These are phyloP conservation scores for Psidium guajava DNA, from an alignment of 345 rosid genomes.

Conservation along the genomic window DNA sequence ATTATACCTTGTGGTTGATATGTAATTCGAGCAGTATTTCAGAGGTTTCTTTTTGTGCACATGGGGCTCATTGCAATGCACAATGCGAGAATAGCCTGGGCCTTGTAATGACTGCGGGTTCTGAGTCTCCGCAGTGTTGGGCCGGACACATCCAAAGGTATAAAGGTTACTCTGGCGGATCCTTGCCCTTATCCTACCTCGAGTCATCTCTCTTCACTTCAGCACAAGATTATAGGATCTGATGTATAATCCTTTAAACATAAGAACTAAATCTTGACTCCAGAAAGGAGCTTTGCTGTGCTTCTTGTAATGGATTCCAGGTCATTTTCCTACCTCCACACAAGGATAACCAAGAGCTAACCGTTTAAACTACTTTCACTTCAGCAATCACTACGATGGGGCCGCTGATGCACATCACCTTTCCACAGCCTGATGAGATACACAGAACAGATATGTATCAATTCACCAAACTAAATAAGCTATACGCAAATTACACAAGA, in stretches of 20 bases:
- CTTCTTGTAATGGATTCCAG: neutral
- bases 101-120: conserved; percentile 53
- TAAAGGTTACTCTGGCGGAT: conserved; percentile 64
- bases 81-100: conserved; percentile 62
- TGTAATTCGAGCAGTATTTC: conserved; percentile 64
- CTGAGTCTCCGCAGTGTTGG: conserved; percentile 22
- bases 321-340: neutral
- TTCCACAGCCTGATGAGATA: neutral
- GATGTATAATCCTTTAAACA: neutral
- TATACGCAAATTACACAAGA: neutral
- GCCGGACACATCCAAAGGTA: conserved; percentile 71
- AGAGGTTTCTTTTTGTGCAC: conserved; percentile 76
- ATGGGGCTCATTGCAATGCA: conserved; percentile 73
- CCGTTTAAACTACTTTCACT: neutral
- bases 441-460: neutral
- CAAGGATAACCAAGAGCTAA: neutral
- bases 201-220: conserved; percentile 42
- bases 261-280: neutral
- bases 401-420: neutral
- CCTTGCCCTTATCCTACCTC: conserved; percentile 81
- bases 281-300: neutral
- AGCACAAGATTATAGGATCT: neutral
- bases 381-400: neutral
- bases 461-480: neutral
- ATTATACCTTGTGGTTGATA: conserved; percentile 88